Percentiles rank a stretch among this genome's conserved stretches.
Conservation (phyloP, 1,284 basidiomycete genomes). For the Exsudoporus floridanus region DNA sequence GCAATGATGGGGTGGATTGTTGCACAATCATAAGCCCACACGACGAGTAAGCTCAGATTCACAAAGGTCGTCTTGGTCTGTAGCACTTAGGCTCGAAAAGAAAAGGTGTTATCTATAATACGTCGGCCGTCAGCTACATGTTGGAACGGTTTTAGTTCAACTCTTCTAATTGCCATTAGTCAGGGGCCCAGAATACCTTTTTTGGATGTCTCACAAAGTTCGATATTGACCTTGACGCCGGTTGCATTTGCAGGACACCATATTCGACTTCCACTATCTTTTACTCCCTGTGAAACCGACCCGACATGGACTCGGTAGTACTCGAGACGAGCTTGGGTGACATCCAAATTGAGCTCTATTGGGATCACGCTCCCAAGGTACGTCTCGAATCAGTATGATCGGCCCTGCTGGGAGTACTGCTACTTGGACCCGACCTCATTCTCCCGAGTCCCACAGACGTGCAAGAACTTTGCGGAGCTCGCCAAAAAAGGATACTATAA, state of each 20-base stretch:
- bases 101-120: background rate
- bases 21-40: background rate
- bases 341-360: slow-evolving; percentile 87
- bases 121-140: too few relatives aligned
- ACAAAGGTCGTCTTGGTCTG: background rate
- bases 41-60: background rate
- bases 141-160: too few relatives aligned
- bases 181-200: background rate
- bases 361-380: slow-evolving; percentile 86
- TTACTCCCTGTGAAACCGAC: too few relatives aligned
- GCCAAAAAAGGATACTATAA: slow-evolving; percentile 86
- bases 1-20: background rate
- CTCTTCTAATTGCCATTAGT: too few relatives aligned
- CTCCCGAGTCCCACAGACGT: slow-evolving; percentile 58
- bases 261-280: too few relatives aligned
- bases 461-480: slow-evolving; percentile 89
- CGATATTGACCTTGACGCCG: too few relatives aligned
- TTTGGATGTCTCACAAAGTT: background rate
- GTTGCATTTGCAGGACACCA: too few relatives aligned
- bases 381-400: slow-evolving; percentile 15
- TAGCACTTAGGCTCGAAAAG: background rate
- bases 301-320: slow-evolving; percentile 58
- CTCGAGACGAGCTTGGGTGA: slow-evolving; percentile 89
- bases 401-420: background rate
- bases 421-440: background rate